Evolutionary conservation across 352 stramenopile species (phyloP).

Genomic region (Globisporangium cederbergense): DNA sequence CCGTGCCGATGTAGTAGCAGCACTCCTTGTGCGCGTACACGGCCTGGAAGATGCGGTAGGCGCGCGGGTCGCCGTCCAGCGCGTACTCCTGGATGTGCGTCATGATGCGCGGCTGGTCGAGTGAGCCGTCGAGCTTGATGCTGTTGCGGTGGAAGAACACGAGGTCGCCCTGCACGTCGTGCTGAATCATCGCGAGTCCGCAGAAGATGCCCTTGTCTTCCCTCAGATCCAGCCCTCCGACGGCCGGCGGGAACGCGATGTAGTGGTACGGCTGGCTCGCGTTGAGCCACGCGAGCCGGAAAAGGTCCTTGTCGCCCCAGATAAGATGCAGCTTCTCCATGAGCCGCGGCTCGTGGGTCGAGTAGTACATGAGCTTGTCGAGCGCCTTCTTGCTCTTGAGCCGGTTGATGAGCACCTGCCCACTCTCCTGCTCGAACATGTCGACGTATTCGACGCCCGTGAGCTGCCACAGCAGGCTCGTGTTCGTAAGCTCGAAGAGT

Average conservation of each 20-base stretch:
- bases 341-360: slow-evolving; percentile 60
- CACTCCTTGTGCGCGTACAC: slow-evolving; percentile 81
- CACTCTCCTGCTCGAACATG: slow-evolving; percentile 86
- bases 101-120: slow-evolving; percentile 68
- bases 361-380: slow-evolving; percentile 87
- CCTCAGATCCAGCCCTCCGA: slow-evolving; percentile 65
- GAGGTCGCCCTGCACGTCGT: slow-evolving; percentile 79
- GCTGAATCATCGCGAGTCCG: slow-evolving; percentile 82
- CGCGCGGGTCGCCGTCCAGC: slow-evolving; percentile 55
- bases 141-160: slow-evolving; percentile 87
- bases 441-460: slow-evolving; percentile 67
- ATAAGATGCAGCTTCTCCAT: slow-evolving; percentile 76
- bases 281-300: slow-evolving; percentile 80
- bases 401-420: slow-evolving; percentile 82
- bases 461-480: slow-evolving; percentile 73
- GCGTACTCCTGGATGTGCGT: slow-evolving; percentile 84
- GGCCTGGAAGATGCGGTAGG: slow-evolving; percentile 82
- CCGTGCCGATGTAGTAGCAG: slow-evolving; percentile 84
- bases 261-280: slow-evolving; percentile 76
- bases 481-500: slow-evolving; percentile 76
- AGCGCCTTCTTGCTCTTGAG: slow-evolving; percentile 69
- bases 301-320: slow-evolving; percentile 87
- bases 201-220: slow-evolving; percentile 78
- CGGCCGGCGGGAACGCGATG: slow-evolving; percentile 62
- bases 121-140: slow-evolving; percentile 75